Base-by-base conservation (phyloP, 2,329 filamentous ascomycete species). In the Xylaria sp. region DNA sequence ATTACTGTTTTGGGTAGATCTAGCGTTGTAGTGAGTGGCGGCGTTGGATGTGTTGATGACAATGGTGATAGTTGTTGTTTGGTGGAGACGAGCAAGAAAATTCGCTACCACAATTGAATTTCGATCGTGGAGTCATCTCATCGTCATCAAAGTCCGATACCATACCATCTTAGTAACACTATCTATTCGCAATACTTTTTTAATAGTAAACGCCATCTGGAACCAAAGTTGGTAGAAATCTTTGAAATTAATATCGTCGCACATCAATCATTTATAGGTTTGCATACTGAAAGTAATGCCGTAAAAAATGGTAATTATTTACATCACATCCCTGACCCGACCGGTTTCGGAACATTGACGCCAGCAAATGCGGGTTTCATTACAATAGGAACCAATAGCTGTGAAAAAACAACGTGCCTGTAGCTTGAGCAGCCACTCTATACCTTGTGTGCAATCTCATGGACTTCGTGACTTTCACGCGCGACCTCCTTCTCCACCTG, bases 401-500 rank as follows among this genome's bases (percentile, higher is more conserved):
- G 38, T 15, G 11, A n/a, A 44, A 59, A 62, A 28, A 59, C 36
- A 28, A 58, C 36, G 31, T 26, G 6, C 26, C 53, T 9, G 6
- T 31, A 31, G 36, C 60, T 36, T 56, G 23, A 46, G 38, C 64
- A 33, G 11, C 11, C 17, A 4, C 28, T 48, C 62, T 74, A 77
- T 42, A 67, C 72, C 72, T 78, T 78, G 23, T 66, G 48, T 54
- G 63, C 81, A 7, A 76, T 66, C 23, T 77, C 74, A 28, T 68
- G 82, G 4, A 76, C 66, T 23, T 77, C 75, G 62, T 75, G 73
- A 20, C 71, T 75, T 59, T 77, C 75, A 36, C 75, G 72, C 17
- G 71, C 73, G 0, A 76, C 68, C 72, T 84, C 82, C 77, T 84
- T 83, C 77, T 84, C 82, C 62, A 83, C 77, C 76, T 83, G 78